Evolutionary conservation across 129 eudicot species (phyloP), one percentile per base, ranked within the genome.

Genomic region (Heracleum sosnowskyi): DNA sequence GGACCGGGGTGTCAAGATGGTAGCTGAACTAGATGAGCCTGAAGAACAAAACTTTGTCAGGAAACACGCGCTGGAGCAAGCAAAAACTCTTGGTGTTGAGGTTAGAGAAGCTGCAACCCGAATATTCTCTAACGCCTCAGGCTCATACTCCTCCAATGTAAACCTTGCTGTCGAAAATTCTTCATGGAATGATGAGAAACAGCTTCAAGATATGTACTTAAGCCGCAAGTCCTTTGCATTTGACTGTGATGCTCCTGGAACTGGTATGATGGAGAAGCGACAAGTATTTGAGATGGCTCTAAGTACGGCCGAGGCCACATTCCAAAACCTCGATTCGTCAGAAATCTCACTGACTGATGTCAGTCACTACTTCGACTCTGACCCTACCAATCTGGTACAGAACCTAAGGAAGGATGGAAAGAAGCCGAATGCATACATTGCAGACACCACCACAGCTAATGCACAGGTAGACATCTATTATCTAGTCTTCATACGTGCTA

Each of bases 81-180:
- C 99, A 5, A 88, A 87, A 74, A 73, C 86, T 36, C 91, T 96
- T 20, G 96, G 93, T 7, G 95, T 96, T 4, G 90, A 87, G 33
- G 89, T 96, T 16, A 86, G 99, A 55, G 97, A 96, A 76, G 99
- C 99, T 42, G 99, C 99, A 24, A 92, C 97, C 2, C 80, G 99
- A 36, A 83, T 96, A 73, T 96, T 92, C 81, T 96, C 99, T 49
- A 96, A 96, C 51, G 99, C 97, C 44, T 96, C 99, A 0, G 99
- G 99, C 17, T 96, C 99, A 2, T 96, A 96, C 82, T 96, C 99
- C 47, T 92, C 99, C 40, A 96, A 96, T 57, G 83, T 96, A 11
- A 96, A 96, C 87, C 97, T 96, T 69, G 99, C 99, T 2, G 99
- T 96, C 22, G 99, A 96, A 85, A 96, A 96, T 64, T 96, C 99